A percentile compares a stretch with the other conserved stretches of the same genome.
Evolutionary conservation across 169 alveolate genomes (phyloP).

Genomic region (Plasmodium relictum): DNA sequence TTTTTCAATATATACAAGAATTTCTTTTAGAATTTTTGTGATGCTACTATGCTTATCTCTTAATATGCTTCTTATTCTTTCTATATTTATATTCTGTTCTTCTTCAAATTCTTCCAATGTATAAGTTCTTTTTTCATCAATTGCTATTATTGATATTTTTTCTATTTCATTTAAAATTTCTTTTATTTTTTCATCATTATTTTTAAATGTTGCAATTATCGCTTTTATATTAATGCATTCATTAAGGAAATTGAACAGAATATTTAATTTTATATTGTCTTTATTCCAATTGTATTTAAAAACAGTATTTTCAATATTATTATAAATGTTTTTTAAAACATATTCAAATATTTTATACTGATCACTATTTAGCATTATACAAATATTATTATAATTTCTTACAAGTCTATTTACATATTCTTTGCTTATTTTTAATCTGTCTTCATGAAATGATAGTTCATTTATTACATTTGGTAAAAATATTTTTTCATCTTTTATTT

Average conservation of each 20-base stretch:
- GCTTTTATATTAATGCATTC: slow-evolving; percentile 51
- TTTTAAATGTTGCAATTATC: slow-evolving; percentile 26
- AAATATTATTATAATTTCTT: slow-evolving; percentile 52
- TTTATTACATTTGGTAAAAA: slow-evolving; percentile 70
- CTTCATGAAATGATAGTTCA: slow-evolving; percentile 74
- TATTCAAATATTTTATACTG: slow-evolving; percentile 74
- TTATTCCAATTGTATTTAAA: slow-evolving; percentile 77
- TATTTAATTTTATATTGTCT: slow-evolving; percentile 58
- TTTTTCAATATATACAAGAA: slow-evolving; percentile 60
- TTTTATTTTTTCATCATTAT: slow-evolving; percentile 57
- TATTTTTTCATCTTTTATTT: slow-evolving; percentile 61
- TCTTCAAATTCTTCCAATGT: slow-evolving; percentile 66
- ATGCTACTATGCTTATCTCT: slow-evolving; percentile 59
- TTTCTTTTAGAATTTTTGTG: slow-evolving; percentile 56
- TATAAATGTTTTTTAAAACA: slow-evolving; percentile 46
- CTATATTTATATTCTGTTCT: slow-evolving; percentile 70
- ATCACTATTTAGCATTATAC: slow-evolving; percentile 63
- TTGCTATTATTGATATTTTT: slow-evolving; percentile 43
- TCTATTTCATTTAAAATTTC: slow-evolving; percentile 61
- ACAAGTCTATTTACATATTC: slow-evolving; percentile 76
- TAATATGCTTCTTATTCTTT: slow-evolving; percentile 49
- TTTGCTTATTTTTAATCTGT: slow-evolving; percentile 61
- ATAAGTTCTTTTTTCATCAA: slow-evolving; percentile 74
- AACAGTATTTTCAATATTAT: slow-evolving; percentile 55
- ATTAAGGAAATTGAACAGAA: slow-evolving; percentile 45